Conservation (phyloP, 1,284 basidiomycete species). For the Amylostereum chailletii region DNA sequence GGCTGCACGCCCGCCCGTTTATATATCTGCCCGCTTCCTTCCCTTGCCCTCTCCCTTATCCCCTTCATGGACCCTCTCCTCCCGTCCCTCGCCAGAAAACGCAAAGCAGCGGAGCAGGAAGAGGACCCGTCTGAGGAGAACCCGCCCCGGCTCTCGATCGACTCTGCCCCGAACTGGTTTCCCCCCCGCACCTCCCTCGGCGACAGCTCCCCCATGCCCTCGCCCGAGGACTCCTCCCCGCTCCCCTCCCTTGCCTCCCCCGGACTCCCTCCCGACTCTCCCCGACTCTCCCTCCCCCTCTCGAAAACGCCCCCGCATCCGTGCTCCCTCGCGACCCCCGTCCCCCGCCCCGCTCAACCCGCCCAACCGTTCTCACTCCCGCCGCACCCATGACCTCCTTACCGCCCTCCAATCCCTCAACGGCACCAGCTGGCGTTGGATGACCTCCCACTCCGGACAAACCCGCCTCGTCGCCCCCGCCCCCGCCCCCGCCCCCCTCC, state of each 20-base stretch:
- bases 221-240: slow-evolving; percentile 18
- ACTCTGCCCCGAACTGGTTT: no score
- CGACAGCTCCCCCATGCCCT: slow-evolving; percentile 24
- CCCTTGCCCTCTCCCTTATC: slow-evolving; percentile 18
- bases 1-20: not conserved
- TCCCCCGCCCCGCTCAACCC: slow-evolving; percentile 6
- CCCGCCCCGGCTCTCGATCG: no score
- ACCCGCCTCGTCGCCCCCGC: slow-evolving; percentile 12
- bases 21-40: slow-evolving; percentile 22
- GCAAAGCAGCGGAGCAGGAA: slow-evolving; percentile 31
- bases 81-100: slow-evolving; percentile 37
- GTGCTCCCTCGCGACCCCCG: slow-evolving; percentile 4
- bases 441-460: slow-evolving; percentile 12
- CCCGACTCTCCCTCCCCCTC: slow-evolving; percentile 7
- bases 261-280: slow-evolving; percentile 2
- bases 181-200: slow-evolving; percentile 18
- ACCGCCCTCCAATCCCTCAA: slow-evolving; percentile 12
- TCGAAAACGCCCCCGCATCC: slow-evolving; percentile 4
- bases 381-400: slow-evolving; percentile 25
- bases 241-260: slow-evolving; percentile 13
- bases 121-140: no score
- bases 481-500: slow-evolving; percentile 14
- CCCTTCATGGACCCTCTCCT: slow-evolving; percentile 42
- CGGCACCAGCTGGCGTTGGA: slow-evolving; percentile 13
- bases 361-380: slow-evolving; percentile 17